Conservation (phyloP, 139 green algal genomes). For the Edaphochlamys debaryana region DNA sequence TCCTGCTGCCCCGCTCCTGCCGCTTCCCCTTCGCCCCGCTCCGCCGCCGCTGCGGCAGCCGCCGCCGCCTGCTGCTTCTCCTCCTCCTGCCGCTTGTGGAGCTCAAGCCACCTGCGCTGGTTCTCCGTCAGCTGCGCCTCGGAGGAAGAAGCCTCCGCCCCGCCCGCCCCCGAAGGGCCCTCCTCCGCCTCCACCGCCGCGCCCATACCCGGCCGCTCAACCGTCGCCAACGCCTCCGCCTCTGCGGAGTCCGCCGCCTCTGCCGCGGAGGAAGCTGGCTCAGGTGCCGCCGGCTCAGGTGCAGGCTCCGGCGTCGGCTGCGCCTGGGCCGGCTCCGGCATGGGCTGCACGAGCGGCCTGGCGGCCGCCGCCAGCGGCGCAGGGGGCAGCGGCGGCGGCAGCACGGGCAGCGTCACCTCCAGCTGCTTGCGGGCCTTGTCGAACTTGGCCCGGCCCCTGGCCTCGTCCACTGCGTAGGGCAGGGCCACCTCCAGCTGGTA, state of each 20-base stretch:
- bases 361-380: neutral
- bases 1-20: neutral
- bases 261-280: too few relatives aligned
- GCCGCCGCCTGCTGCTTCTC: neutral
- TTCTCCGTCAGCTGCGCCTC: conserved; percentile 40
- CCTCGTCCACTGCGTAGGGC: conserved; percentile 58
- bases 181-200: neutral
- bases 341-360: neutral
- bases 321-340: too few relatives aligned
- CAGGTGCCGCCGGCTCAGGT: too few relatives aligned
- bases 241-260: neutral
- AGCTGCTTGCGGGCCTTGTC: conserved; percentile 63
- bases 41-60: neutral
- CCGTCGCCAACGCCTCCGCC: neutral
- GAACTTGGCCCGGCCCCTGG: conserved; percentile 69
- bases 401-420: conserved; percentile 64
- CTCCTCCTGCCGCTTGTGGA: conserved; percentile 12
- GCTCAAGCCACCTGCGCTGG: conserved; percentile 46
- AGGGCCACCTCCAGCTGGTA: conserved; percentile 66
- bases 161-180: too few relatives aligned
- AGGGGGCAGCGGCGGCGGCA: conserved; percentile 40
- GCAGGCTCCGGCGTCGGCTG: too few relatives aligned
- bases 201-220: neutral
- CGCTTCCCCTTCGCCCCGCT: neutral
- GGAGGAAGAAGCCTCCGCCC: too few relatives aligned